A percentile compares a stretch with the other conserved stretches of the same genome.
Conservation (phyloP, 2,329 filamentous ascomycete genomes). For the Penicillium griseofulvum region DNA sequence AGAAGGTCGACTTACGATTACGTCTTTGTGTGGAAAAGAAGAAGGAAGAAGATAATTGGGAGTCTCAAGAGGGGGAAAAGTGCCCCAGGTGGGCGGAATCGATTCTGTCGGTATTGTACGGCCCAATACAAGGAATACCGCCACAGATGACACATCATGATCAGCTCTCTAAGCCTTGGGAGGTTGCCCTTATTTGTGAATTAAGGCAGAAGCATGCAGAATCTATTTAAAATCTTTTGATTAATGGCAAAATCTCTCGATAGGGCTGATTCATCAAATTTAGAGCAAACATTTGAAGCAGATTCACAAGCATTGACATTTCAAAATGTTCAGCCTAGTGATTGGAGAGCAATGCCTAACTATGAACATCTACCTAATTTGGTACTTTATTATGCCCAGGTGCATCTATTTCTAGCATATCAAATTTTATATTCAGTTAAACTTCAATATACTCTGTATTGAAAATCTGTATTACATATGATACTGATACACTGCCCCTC, state of each 20-base stretch:
- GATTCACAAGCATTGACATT: neutral
- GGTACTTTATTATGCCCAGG: no score
- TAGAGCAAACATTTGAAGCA: neutral
- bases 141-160: conserved; percentile 23
- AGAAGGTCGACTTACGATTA: conserved; percentile 22
- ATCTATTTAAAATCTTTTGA: neutral
- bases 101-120: conserved; percentile 8
- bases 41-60: conserved; percentile 27
- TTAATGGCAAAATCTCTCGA: neutral
- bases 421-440: neutral
- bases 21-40: conserved; percentile 32
- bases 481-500: conserved; percentile 17
- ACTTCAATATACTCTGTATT: conserved; percentile 5
- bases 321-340: neutral
- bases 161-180: no score
- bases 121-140: conserved; percentile 23
- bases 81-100: conserved; percentile 14
- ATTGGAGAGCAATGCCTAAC: neutral
- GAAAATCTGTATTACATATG: neutral
- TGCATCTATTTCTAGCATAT: no score
- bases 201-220: neutral
- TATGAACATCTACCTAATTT: neutral
- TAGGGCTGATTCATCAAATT: neutral
- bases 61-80: conserved; percentile 21
- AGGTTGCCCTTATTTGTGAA: neutral